Base-by-base conservation (phyloP, 106 monocot species). In the Dactylorhiza incarnata region DNA sequence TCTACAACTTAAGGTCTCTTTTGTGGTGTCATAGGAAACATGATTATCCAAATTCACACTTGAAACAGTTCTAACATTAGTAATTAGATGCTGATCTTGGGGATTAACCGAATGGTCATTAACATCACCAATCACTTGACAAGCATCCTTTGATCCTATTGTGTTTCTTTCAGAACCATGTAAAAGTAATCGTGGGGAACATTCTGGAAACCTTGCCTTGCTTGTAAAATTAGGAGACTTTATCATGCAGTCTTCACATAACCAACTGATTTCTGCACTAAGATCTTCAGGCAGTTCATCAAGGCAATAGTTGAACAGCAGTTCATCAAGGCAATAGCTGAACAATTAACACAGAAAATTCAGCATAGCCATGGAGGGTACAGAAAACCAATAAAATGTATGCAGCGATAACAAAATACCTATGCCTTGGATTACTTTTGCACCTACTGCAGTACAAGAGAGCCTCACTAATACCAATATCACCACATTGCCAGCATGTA, bases 261-360 rank as follows among this genome's bases (percentile, higher is more conserved):
- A 65, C 65, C 65, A 65, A 65, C 12, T 29, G 65, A 65, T 65
- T 65, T 25, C 65, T 65, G 65, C 65, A 29, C 26, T 13, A 65
- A 65, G 29, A 65, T 65, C 65, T 29, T 65, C 29, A 29, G 29
- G 65, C 12, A 65, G 5, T 65, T 65, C 65, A 26, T 65, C 65
- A 20, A 65, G 65, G 29, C 65, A 29, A 25, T 65, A 65, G 26
- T 26, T 65, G 65, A 65, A 65, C 12, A 65, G 25, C 83, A 78
- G 66, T 88, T 87, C 47, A 95, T 65, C 1, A 65, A 65, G 29
- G 29, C 65, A 29, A 29, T 92, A 79, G 80, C 83, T 37, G 95
- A 92, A 1, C 86, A 92, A 0, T 92, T 92, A 69, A 81, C 92
- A 19, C 93, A 93, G 49, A 91, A 86, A 54, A 89, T 96, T 7